Conservation (phyloP, 495 filamentous ascomycete species). For the Podospora comata region DNA sequence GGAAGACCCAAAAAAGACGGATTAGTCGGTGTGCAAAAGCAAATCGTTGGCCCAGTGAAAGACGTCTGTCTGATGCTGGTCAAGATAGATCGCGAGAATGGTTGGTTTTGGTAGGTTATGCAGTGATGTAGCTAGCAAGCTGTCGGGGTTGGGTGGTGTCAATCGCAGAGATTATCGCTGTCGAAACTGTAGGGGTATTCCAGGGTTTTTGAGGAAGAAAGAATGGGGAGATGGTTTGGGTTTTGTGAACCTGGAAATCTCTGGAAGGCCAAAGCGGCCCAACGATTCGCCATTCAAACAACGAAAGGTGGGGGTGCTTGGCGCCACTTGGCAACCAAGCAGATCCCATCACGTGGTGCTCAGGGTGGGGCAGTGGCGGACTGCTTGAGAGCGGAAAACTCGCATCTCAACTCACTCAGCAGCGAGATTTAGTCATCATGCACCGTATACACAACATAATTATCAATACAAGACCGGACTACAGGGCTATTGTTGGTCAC, state of each 20-base stretch:
- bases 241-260: neutral
- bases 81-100: neutral
- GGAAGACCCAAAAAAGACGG: neutral
- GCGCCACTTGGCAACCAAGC: neutral
- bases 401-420: too few species aligned
- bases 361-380: neutral
- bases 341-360: neutral
- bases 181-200: neutral
- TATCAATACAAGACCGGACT: too few species aligned
- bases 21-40: neutral
- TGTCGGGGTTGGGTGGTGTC: neutral
- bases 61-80: neutral
- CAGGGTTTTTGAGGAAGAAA: neutral
- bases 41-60: neutral
- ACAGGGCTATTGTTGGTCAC: too few species aligned
- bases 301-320: conserved; percentile 6
- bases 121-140: neutral
- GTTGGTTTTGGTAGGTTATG: neutral
- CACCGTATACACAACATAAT: too few species aligned
- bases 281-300: conserved; percentile 3
- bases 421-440: too few species aligned
- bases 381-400: too few species aligned
- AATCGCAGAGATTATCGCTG: neutral
- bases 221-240: neutral
- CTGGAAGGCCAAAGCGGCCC: neutral